These are phyloP conservation scores for Posidonia australis DNA, from an alignment of 106 monocot species.

Conservation along the genomic window DNA sequence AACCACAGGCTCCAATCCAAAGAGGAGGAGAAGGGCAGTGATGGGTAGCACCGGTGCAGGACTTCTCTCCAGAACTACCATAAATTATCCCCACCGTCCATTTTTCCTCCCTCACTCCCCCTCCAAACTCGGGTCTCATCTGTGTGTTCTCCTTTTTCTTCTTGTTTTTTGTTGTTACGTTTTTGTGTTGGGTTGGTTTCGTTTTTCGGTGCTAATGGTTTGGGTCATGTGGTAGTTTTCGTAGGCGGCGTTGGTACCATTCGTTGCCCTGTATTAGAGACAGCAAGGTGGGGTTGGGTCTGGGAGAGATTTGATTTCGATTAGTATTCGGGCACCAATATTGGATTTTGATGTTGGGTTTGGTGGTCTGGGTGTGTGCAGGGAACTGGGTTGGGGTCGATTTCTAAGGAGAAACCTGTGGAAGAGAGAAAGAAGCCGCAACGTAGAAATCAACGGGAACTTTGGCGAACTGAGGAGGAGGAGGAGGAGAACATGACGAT, in stretches of 20 bases:
- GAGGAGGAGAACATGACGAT: conserved; percentile 45
- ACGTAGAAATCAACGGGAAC: background rate
- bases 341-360: conserved; percentile 7
- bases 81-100: background rate
- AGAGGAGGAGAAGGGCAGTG: too few species aligned
- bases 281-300: background rate
- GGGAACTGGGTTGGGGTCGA: conserved; percentile 8
- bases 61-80: too few species aligned
- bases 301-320: background rate
- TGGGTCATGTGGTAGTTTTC: background rate
- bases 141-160: background rate
- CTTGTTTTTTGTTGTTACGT: background rate
- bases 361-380: background rate
- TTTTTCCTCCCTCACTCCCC: background rate
- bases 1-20: too few species aligned
- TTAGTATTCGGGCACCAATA: background rate
- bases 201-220: background rate
- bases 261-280: background rate
- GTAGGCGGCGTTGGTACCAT: background rate
- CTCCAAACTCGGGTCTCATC: background rate
- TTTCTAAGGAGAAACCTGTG: background rate
- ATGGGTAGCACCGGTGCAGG: too few species aligned
- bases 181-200: background rate
- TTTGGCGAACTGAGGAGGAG: background rate
- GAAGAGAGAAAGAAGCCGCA: conserved; percentile 3